phyloP scores from a whole-genome alignment of 75 land plant species.

The Larix kaempferi region DNA sequence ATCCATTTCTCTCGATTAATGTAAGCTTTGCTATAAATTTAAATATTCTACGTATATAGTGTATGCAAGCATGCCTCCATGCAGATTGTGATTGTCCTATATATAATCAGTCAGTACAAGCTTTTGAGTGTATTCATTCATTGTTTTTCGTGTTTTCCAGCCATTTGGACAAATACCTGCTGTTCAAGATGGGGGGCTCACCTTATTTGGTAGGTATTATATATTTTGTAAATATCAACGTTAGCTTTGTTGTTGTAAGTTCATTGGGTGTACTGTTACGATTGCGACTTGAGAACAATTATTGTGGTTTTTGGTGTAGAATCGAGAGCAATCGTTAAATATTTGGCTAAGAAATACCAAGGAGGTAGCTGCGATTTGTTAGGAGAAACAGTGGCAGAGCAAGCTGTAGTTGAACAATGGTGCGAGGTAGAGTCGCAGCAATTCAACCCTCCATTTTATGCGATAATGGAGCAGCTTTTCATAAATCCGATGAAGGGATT shows the following conservation, averaged over 20 bases:
- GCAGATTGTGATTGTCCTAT: too few species aligned
- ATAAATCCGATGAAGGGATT: neutral
- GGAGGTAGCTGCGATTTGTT: constrained; percentile 32
- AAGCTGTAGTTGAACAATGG: constrained; percentile 10
- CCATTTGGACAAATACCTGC: constrained; percentile 55
- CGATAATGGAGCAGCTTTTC: neutral
- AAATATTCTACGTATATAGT: neutral
- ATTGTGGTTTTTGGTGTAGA: constrained; percentile 25
- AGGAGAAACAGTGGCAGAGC: constrained; percentile 28
- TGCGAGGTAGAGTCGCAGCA: constrained; percentile 4
- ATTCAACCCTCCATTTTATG: constrained; percentile 8
- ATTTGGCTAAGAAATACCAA: constrained; percentile 48
- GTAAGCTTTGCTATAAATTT: too few species aligned
- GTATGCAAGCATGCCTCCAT: too few species aligned
- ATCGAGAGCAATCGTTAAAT: constrained; percentile 60
- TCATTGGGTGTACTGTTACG: neutral
- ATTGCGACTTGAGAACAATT: neutral
- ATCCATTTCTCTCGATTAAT: constrained; percentile 38
- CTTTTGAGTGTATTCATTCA: neutral
- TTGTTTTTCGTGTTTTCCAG: constrained; percentile 13
- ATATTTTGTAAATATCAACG: too few species aligned
- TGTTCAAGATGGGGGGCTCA: constrained; percentile 42
- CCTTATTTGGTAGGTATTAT: constrained; percentile 47
- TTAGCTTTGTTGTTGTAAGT: neutral
- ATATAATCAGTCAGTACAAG: neutral